These are phyloP conservation scores for Fragaria iinumae DNA, from an alignment of 306 rosid genomes.

Conservation along the genomic window DNA sequence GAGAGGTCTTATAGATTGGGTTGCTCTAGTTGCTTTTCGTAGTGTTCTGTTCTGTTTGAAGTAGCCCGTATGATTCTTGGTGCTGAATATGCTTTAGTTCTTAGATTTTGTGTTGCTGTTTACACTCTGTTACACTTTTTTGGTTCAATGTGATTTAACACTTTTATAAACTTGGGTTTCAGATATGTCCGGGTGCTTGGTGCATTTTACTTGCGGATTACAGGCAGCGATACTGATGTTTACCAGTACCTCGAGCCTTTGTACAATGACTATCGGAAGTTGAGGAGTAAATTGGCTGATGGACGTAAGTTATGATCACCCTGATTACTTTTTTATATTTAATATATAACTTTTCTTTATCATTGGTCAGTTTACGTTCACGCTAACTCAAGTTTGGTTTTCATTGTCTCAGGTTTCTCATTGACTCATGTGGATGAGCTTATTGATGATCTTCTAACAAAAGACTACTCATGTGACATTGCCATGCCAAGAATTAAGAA, in stretches of 20 bases:
- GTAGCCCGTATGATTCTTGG: neutral
- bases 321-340: neutral
- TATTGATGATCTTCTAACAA: slow-evolving; percentile 89
- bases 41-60: neutral
- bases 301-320: slow-evolving; percentile 54
- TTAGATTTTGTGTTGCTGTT: neutral
- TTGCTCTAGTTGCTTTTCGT: neutral
- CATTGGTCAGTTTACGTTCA: neutral
- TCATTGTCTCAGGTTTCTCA: slow-evolving; percentile 50
- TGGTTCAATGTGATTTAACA: neutral
- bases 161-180: slow-evolving; percentile 8
- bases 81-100: neutral
- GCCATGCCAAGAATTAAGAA: slow-evolving; percentile 91
- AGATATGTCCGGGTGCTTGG: slow-evolving; percentile 93
- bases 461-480: slow-evolving; percentile 87
- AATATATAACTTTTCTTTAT: neutral
- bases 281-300: slow-evolving; percentile 65
- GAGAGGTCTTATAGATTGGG: neutral
- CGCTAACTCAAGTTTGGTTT: slow-evolving; percentile 13
- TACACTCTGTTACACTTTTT: neutral
- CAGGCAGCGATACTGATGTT: slow-evolving; percentile 81
- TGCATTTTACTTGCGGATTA: slow-evolving; percentile 87
- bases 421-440: slow-evolving; percentile 97
- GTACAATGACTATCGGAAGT: slow-evolving; percentile 81
- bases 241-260: slow-evolving; percentile 88